Evolutionary conservation across 306 rosid genomes (phyloP).

Genomic region (Datisca glomerata): DNA sequence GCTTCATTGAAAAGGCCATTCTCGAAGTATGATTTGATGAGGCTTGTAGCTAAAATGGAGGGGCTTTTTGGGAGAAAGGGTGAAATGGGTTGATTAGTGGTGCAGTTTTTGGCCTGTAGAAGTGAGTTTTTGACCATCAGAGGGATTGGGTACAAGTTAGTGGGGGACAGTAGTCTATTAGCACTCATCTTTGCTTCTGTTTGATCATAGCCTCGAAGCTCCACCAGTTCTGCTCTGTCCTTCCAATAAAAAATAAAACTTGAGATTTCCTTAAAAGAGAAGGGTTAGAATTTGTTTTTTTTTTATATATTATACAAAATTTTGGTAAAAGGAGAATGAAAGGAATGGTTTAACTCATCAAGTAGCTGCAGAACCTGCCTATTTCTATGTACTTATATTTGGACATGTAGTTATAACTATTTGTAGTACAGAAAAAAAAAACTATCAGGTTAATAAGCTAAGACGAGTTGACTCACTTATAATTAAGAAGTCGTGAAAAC

Average conservation of each 20-base stretch:
- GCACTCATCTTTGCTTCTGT: slow-evolving; percentile 14
- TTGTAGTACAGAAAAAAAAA: too few relatives aligned
- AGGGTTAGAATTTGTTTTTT: too few relatives aligned
- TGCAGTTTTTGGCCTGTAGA: too few relatives aligned
- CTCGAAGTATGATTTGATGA: slow-evolving; percentile 29
- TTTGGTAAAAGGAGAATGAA: too few relatives aligned
- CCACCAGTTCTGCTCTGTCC: background rate
- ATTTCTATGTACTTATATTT: background rate
- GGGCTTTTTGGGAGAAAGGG: slow-evolving; percentile 28
- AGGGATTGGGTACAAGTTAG: slow-evolving; percentile 29
- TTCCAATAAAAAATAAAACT: background rate
- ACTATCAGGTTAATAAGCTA: too few relatives aligned
- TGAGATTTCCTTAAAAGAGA: background rate
- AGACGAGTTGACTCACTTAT: too few relatives aligned
- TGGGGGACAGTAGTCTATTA: slow-evolving; percentile 12
- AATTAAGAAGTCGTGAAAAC: too few relatives aligned
- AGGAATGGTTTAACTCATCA: too few relatives aligned
- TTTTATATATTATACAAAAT: too few relatives aligned
- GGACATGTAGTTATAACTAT: too few relatives aligned
- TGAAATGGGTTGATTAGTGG: slow-evolving; percentile 8
- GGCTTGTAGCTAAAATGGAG: slow-evolving; percentile 32
- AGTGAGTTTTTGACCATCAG: slow-evolving; percentile 28
- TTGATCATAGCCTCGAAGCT: background rate
- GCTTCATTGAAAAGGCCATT: slow-evolving; percentile 37
- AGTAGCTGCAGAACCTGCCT: too few relatives aligned